Base-by-base conservation (phyloP, 2,329 filamentous ascomycete species). In the Stagonosporopsis cucurbitacearum region DNA sequence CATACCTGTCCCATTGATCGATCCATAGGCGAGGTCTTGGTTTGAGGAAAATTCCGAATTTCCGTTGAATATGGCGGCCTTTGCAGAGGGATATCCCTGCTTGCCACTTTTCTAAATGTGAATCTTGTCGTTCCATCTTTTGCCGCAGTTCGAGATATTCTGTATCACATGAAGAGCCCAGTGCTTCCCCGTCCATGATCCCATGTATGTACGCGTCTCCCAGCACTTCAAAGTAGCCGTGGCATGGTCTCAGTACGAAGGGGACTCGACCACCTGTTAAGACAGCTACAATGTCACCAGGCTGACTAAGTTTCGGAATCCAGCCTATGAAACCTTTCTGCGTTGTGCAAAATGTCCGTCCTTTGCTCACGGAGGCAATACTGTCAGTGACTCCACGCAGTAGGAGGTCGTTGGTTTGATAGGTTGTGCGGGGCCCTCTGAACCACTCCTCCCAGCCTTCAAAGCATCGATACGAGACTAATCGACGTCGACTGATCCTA, bases 1-100 rank as follows among this genome's bases (percentile, higher is more conserved):
- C 50, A 64, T 79, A 22, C 76, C 77, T 3, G 68, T 75, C 2
- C 50, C 45, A 9, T 54, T 49, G 13, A 4, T 23, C 4, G 40
- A 54, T 19, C 11, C 37, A 4, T 44, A 45, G 26, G 15, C 3
- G 41, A 30, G 20, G 11, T 13, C 13, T 13, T 23, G 4, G 6
- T 23, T 20, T 7, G 5, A 9, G 13, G 35, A 19, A 6, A 15
- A 20, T 15, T 22, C 19, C n/a, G n/a, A 40, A 40, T 4, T 6
- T 4, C 13, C 30, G n/a, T 37, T n/a, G 4, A 19, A 20, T 1
- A 37, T 37, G 6, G 17, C 12, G 35, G 7, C 17, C 3, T 20
- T 2, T 11, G 5, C 35, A 37, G n/a, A n/a, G 20, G 6, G 11
- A 19, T 12, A 9, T 12, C 6, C 19, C 20, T 20, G 8, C 35